Conservation (phyloP, 176 grass and related monocot genomes). For the Leersia perrieri region DNA sequence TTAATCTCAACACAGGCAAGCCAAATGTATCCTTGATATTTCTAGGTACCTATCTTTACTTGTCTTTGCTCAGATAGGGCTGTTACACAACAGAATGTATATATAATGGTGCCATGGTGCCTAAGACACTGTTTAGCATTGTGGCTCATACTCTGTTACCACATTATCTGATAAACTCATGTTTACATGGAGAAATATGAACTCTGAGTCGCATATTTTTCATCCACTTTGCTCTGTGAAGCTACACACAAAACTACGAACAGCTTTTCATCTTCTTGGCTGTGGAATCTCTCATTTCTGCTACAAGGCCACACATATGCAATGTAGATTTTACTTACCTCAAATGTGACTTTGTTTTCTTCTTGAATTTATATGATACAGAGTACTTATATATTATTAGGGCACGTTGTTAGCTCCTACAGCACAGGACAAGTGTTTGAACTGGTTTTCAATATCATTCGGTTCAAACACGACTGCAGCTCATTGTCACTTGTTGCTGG, state of each 20-base stretch:
- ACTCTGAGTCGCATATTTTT: not conserved
- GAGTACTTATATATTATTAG: not conserved
- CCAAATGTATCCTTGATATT: not conserved
- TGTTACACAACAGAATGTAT: not conserved
- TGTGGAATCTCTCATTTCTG: not conserved
- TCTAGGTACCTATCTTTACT: slow-evolving; percentile 9
- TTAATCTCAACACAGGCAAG: not conserved
- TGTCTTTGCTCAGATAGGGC: slow-evolving; percentile 11
- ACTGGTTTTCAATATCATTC: not conserved
- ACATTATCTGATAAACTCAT: slow-evolving; percentile 12
- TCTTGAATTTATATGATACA: slow-evolving; percentile 3
- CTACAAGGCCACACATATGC: not conserved
- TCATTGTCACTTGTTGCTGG: too few species aligned
- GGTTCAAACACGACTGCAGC: not conserved
- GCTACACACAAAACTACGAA: not conserved
- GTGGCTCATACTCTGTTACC: not conserved
- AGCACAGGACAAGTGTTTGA: not conserved
- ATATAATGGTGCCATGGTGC: not conserved
- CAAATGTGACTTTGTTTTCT: not conserved
- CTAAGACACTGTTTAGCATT: not conserved
- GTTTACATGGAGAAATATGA: slow-evolving; percentile 2
- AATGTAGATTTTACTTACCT: not conserved
- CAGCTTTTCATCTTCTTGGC: not conserved
- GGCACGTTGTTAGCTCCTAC: not conserved
- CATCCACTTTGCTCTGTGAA: not conserved